These are phyloP conservation scores for Keqinozyma sinolaborantium DNA, from an alignment of 1,139 yeast genomes.

Conservation along the genomic window DNA sequence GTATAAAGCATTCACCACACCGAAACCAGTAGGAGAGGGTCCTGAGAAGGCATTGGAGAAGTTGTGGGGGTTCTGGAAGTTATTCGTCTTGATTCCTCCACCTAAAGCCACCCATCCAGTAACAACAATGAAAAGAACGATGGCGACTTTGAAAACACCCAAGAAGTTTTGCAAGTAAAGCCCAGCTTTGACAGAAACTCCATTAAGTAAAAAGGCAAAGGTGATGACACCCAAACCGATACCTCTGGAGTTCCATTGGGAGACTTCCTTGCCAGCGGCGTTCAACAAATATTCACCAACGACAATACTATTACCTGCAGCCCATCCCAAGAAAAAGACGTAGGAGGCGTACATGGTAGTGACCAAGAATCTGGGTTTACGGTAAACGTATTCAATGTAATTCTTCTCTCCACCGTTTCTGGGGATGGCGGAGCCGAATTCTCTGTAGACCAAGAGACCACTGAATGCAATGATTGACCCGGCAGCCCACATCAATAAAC, in stretches of 20 bases:
- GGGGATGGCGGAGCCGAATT: constrained; percentile 80
- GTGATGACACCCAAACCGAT: constrained; percentile 73
- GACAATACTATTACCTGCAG: constrained; percentile 66
- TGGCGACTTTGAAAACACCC: constrained; percentile 69
- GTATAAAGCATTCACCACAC: constrained; percentile 73
- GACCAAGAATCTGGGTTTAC: constrained; percentile 64
- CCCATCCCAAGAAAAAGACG: constrained; percentile 79
- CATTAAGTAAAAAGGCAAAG: constrained; percentile 66
- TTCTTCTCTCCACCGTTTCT: constrained; percentile 89
- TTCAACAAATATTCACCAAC: constrained; percentile 52
- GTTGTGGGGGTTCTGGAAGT: constrained; percentile 52
- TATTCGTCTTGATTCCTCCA: constrained; percentile 55
- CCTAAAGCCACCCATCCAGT: constrained; percentile 84
- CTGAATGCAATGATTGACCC: constrained; percentile 73
- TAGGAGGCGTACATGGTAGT: constrained; percentile 77
- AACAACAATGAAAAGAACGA: constrained; percentile 63
- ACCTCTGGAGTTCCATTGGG: constrained; percentile 74
- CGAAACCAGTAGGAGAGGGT: constrained; percentile 62
- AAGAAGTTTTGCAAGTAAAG: constrained; percentile 63
- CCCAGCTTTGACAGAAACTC: constrained; percentile 60
- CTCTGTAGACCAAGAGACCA: constrained; percentile 77
- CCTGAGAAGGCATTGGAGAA: constrained; percentile 62
- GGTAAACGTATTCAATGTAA: constrained; percentile 70
- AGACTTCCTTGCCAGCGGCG: constrained; percentile 68
- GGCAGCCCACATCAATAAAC: constrained; percentile 71